Evolutionary conservation across 208 protist genomes (phyloP).

Genomic region (Phytomonas sp.): DNA sequence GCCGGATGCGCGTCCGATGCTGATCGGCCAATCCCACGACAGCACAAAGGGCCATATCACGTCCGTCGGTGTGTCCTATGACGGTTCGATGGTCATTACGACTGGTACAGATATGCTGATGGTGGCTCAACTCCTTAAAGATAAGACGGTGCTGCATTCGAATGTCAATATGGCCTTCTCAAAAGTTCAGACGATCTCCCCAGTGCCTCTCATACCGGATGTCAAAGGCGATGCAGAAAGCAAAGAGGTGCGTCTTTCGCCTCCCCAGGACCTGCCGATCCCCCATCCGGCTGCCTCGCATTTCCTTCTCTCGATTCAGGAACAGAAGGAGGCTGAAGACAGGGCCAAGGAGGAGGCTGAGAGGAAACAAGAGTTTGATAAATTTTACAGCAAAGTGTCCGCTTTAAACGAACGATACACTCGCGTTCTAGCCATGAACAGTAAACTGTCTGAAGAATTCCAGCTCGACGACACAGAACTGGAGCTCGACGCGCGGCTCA

Average conservation of each 20-base stretch:
- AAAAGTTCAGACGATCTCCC: not conserved
- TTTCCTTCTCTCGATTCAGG: constrained; percentile 68
- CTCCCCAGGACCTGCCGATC: not conserved
- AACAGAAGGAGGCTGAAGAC: constrained; percentile 92
- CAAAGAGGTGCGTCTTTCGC: not conserved
- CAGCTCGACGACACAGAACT: constrained; percentile 59
- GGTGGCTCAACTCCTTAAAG: constrained; percentile 62
- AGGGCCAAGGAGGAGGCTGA: constrained; percentile 35
- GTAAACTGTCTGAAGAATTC: constrained; percentile 23
- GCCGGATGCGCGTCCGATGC: constrained; percentile 11
- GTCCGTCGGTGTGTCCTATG: constrained; percentile 64
- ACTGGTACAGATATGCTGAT: constrained; percentile 87
- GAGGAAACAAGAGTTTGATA: constrained; percentile 74
- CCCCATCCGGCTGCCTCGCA: not conserved
- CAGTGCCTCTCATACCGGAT: not conserved
- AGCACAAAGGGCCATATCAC: constrained; percentile 46
- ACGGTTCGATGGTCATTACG: constrained; percentile 81
- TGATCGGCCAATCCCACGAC: constrained; percentile 73
- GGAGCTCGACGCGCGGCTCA: constrained; percentile 83
- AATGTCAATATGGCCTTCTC: not conserved
- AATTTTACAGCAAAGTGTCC: constrained; percentile 47
- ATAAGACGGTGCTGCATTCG: constrained; percentile 12
- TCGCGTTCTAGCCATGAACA: constrained; percentile 72
- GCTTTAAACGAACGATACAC: constrained; percentile 53
- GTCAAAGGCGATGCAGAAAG: not conserved